Conservation (phyloP, 371 early-diverging fungal genomes). For the Coemansia sp. region DNA sequence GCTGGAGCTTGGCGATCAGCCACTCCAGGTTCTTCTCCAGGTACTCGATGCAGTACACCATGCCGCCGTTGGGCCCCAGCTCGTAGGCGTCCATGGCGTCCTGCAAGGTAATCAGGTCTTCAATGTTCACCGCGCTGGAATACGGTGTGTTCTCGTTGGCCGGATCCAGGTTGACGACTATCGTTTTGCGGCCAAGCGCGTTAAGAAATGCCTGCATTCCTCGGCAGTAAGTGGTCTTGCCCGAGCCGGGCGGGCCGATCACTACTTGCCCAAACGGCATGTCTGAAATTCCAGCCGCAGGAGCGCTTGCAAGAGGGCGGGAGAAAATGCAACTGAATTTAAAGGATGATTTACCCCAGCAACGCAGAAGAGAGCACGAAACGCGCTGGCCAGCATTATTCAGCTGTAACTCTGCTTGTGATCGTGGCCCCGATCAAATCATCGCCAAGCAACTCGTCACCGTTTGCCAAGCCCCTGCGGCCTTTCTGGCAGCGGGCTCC, state of each 20-base stretch:
- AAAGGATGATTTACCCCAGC: too few relatives aligned
- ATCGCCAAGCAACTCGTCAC: neutral
- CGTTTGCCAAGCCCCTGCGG: neutral
- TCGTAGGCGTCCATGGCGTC: constrained; percentile 94
- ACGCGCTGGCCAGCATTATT: too few relatives aligned
- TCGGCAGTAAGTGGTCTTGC: constrained; percentile 97
- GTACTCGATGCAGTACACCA: constrained; percentile 96
- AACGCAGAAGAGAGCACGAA: too few relatives aligned
- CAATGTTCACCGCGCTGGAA: constrained; percentile 84
- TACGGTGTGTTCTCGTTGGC: constrained; percentile 91
- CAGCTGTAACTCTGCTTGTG: too few relatives aligned
- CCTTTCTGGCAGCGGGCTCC: neutral
- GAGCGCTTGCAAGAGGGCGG: too few relatives aligned
- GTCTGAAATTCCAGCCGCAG: too few relatives aligned
- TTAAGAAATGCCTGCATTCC: constrained; percentile 88
- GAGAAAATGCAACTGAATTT: too few relatives aligned
- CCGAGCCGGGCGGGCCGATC: constrained; percentile 97
- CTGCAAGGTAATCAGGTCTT: constrained; percentile 91
- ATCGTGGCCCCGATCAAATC: neutral
- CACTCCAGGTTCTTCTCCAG: constrained; percentile 93
- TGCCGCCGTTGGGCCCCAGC: constrained; percentile 99
- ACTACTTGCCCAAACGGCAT: constrained; percentile 68
- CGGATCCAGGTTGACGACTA: constrained; percentile 98
- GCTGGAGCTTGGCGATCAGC: constrained; percentile 80
- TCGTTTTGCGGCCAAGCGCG: constrained; percentile 75